Percentiles rank a stretch among this genome's conserved stretches.
phyloP scores from a whole-genome alignment of 2,329 filamentous ascomycete genomes.

The Colletotrichum lini region DNA sequence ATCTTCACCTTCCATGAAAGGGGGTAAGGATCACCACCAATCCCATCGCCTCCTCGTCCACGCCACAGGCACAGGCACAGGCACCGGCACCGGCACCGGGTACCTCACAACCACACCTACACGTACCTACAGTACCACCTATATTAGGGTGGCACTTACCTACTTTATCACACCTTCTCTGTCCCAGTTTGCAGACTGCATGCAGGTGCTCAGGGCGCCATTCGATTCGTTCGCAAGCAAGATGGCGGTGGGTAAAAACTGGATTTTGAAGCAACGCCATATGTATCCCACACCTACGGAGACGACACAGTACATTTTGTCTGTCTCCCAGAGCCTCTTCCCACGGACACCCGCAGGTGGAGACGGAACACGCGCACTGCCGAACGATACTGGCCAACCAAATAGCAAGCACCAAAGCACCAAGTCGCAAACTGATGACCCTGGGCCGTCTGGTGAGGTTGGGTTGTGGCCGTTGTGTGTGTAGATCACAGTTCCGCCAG shows the following conservation, averaged over 20 bases:
- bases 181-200: background rate
- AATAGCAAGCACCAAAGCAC: background rate
- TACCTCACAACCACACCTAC: too few species aligned
- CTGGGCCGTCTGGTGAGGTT: background rate
- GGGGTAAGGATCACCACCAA: constrained; percentile 14
- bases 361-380: constrained; percentile 2
- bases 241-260: background rate
- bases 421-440: constrained; percentile 1
- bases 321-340: too few species aligned
- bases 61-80: too few species aligned
- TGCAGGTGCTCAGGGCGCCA: background rate
- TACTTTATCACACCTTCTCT: too few species aligned
- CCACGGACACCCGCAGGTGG: constrained; percentile 7
- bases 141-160: too few species aligned
- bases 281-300: too few species aligned
- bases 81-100: too few species aligned
- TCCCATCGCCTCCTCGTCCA: background rate
- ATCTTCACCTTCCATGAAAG: background rate
- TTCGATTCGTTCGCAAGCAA: constrained; percentile 8
- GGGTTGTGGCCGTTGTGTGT: background rate
- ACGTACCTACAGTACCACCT: too few species aligned
- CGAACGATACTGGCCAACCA: constrained; percentile 11
- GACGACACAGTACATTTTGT: too few species aligned
- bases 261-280: background rate
- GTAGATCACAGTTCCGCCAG: constrained; percentile 10